Base-by-base conservation (phyloP, 352 stramenopile genomes). In the Elongisporangium undulatum region DNA sequence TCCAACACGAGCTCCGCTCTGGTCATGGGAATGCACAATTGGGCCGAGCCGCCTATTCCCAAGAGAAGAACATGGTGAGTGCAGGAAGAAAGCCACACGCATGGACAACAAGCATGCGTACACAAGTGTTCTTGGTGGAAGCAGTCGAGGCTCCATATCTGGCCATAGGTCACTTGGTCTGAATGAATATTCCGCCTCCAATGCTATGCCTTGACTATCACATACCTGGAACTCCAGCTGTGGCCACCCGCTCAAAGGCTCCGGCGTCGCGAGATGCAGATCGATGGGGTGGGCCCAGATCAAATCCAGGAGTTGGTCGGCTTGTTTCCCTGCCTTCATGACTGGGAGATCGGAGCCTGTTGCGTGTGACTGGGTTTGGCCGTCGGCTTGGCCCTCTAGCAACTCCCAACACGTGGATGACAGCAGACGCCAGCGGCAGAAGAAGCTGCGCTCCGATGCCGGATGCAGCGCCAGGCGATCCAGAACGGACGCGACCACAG, bases 201-300 rank as follows among this genome's bases (percentile, higher is more conserved):
- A 34, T 49, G 19, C n/a, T 13, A 19, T 10, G 34, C 17, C 10
- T 41, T 2, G 6, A 0, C 20, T 17, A 10, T 0, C 17, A 48
- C 29, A 51, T 49, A 69, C 69, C 53, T 85, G 53, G 19, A 85
- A 75, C 39, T 78, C 75, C 4, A 87, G 45, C 20, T 62, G 63
- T 2, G 77, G 77, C 77, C 77, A 87, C 19, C 22, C 61, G 22
- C 29, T 59, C 38, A 78, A 67, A 3, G 55, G 17, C n/a, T 56
- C 34, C 15, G 53, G 16, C 4, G 45, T 64, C 0, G 70, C 62
- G n/a, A 87, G 24, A 49, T 87, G 75, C 26, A 87, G 56, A 2
- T 87, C 66, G 49, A 87, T 75, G 26, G 75, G 77, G 48, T 87
- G 75, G 24, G 68, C 63, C 77, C 77, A 87, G 22, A 85, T 63